A percentile compares a stretch with the other conserved stretches of the same genome.
phyloP scores from a whole-genome alignment of 208 protist species.

The Leishmania guyanensis region DNA sequence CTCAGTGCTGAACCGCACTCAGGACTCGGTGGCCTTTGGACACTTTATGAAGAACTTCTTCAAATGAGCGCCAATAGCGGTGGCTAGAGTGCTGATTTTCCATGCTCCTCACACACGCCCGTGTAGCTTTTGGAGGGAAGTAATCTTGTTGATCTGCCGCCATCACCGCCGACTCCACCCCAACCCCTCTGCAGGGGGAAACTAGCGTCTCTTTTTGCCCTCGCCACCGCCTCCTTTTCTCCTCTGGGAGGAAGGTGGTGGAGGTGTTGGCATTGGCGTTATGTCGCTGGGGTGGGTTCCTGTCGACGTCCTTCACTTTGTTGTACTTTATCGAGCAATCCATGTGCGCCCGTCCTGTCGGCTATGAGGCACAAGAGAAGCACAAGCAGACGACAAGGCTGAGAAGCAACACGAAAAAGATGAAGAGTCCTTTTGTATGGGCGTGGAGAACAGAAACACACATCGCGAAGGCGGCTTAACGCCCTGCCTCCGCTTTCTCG shows the following conservation, averaged over 20 bases:
- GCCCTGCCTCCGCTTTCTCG: neutral
- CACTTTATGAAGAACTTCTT: slow-evolving; percentile 79
- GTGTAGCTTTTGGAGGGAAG: neutral
- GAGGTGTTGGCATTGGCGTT: neutral
- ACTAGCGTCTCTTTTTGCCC: neutral
- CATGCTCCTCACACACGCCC: neutral
- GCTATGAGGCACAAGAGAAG: neutral
- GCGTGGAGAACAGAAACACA: neutral
- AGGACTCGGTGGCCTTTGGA: slow-evolving; percentile 44
- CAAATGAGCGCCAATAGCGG: slow-evolving; percentile 31
- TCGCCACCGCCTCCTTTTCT: neutral
- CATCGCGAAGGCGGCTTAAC: neutral
- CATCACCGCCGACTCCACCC: neutral
- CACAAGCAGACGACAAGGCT: neutral
- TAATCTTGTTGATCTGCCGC: neutral
- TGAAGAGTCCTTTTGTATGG: neutral
- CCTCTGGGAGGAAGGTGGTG: neutral
- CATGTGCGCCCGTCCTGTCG: neutral
- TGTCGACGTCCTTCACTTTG: neutral
- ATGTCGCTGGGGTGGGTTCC: neutral
- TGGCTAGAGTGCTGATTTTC: neutral
- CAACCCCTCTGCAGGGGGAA: neutral
- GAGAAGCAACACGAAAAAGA: neutral
- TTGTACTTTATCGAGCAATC: neutral
- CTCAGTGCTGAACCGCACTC: slow-evolving; percentile 54